These are phyloP conservation scores for Vitis labrusca DNA, from an alignment of 164 flowering plant genomes.

Conservation along the genomic window DNA sequence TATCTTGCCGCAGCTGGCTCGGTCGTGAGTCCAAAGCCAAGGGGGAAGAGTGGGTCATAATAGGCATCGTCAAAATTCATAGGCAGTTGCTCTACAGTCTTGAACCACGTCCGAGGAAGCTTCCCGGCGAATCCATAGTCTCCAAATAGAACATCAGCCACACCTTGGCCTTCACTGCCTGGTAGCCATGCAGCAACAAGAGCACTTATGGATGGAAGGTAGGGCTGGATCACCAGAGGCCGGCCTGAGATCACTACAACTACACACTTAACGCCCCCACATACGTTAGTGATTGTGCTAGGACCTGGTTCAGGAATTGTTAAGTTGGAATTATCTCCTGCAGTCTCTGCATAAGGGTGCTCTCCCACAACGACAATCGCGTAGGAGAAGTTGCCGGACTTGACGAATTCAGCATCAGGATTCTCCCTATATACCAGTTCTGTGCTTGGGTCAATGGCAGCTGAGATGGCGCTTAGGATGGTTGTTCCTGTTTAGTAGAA, in stretches of 20 bases:
- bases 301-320: constrained; percentile 13
- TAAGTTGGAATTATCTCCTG: constrained; percentile 12
- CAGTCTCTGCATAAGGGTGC: constrained; percentile 15
- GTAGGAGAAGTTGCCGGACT: constrained; percentile 8
- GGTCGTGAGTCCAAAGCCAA: constrained; percentile 10
- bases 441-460: constrained; percentile 14
- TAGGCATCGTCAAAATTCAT: constrained; percentile 14
- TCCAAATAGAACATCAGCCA: constrained; percentile 13
- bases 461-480: constrained; percentile 14
- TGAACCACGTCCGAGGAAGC: constrained; percentile 13
- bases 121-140: constrained; percentile 14
- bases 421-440: constrained; percentile 8
- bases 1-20: no score
- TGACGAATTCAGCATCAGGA: constrained; percentile 7
- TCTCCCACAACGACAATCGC: constrained; percentile 19
- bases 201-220: constrained; percentile 7
- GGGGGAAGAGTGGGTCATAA: constrained; percentile 19
- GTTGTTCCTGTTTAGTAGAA: constrained; percentile 19
- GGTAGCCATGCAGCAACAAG: constrained; percentile 23
- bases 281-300: constrained; percentile 6
- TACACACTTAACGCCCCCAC: constrained; percentile 12
- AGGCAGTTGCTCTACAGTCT: constrained; percentile 11
- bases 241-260: constrained; percentile 13
- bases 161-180: constrained; percentile 16
- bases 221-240: constrained; percentile 9